Percentiles rank a stretch among this genome's conserved stretches.
Evolutionary conservation across 2,329 filamentous ascomycete genomes (phyloP).

Genomic region (Davidsoniella neocaledoniae): DNA sequence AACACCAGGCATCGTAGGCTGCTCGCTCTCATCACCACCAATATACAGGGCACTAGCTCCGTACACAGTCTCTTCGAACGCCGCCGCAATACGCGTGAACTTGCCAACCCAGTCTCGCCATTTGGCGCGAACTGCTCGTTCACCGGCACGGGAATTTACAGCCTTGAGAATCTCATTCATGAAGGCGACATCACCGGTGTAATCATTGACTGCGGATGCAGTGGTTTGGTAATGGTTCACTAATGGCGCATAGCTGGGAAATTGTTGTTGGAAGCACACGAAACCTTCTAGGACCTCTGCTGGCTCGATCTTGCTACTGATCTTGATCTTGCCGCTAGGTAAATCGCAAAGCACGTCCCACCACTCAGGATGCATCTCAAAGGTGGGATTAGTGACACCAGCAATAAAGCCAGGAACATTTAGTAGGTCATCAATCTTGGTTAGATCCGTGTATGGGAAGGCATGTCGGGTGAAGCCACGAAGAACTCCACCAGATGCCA

Average conservation of each 20-base stretch:
- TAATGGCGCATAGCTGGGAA: conserved; percentile 37
- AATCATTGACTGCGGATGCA: conserved; percentile 35
- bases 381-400: conserved; percentile 92
- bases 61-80: conserved; percentile 91
- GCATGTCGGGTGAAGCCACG: conserved; percentile 90
- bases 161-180: conserved; percentile 74
- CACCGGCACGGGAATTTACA: conserved; percentile 72
- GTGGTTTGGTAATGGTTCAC: conserved; percentile 23
- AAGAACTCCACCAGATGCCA: conserved; percentile 82
- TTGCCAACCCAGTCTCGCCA: conserved; percentile 91
- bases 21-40: conserved; percentile 54
- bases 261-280: conserved; percentile 72
- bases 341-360: conserved; percentile 95
- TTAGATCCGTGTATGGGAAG: conserved; percentile 94
- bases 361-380: conserved; percentile 90
- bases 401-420: conserved; percentile 96
- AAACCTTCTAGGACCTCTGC: conserved; percentile 72
- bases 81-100: conserved; percentile 80
- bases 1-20: conserved; percentile 35
- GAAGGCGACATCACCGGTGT: conserved; percentile 76
- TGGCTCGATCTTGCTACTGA: conserved; percentile 71
- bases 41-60: conserved; percentile 82
- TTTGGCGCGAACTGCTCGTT: conserved; percentile 77
- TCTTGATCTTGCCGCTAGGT: conserved; percentile 82
- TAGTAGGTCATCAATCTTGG: conserved; percentile 90